Evolutionary conservation across 2,329 filamentous ascomycete species (phyloP), one percentile per base, ranked within the genome.

Genomic region (Cladosporium sp.): DNA sequence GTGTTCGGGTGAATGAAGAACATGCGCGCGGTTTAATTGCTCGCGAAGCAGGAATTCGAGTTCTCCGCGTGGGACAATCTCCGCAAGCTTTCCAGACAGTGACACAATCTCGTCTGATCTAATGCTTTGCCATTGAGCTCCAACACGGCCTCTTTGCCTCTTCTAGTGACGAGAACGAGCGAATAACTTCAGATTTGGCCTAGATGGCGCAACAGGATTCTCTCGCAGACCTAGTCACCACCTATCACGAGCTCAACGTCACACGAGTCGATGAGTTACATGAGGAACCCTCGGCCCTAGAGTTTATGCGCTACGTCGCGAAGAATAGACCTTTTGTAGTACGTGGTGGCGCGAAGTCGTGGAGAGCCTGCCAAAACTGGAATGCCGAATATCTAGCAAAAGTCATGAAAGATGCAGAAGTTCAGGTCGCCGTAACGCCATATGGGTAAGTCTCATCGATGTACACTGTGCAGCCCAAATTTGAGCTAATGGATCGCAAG

Each of bases 341-440:
- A 25, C 80, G 87, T 36, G 75, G 79, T 8, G 88, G 80, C 3
- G 87, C 87, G 1, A 68, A 67, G 0, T 71, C 78, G 35, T 93
- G 89, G 88, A 74, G 76, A 37, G 88, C 89, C 0, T 77, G 78
- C 3, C 76, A 73, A 56, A 77, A 73, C 51, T 94, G 90, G 90
- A 80, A 81, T 59, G 78, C 80, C 1, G 67, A 73, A 1, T 88
- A 85, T 65, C 75, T 94, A 3, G 77, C 76, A 28, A 63, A 77
- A 2, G 73, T 75, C 0, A 78, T 94, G 65, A 73, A 72, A 5
- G 78, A 78, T 3, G 77, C 82, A 54, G 72, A 71, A 1, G 86
- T 94, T 52, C 90, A 89, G 64, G 88, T 93, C 57, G 89, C 89
- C 20, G 80, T 91, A 34, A 94, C 90, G n/a, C 88, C 89, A 1